phyloP scores from a whole-genome alignment of 2,329 filamentous ascomycete species.

The Phaeophleospora eucalypticola region DNA sequence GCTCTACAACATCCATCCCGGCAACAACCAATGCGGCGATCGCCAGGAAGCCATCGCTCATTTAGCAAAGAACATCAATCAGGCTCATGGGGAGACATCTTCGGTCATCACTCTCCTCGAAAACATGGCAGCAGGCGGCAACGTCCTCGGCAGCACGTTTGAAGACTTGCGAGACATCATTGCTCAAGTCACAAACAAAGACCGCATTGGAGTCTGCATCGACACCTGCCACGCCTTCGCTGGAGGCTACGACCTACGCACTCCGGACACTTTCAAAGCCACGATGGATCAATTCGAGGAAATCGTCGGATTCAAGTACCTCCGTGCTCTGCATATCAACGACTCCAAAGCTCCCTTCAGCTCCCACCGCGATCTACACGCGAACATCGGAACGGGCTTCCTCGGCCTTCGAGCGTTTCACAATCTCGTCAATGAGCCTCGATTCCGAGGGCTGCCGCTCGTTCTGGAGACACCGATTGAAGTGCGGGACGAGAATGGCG shows the following conservation, averaged over 20 bases:
- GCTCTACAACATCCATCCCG: constrained; percentile 98
- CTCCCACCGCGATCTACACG: constrained; percentile 83
- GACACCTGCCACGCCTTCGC: constrained; percentile 97
- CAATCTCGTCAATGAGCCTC: constrained; percentile 76
- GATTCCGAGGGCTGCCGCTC: constrained; percentile 78
- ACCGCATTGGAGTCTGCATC: constrained; percentile 84
- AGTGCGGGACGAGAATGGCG: constrained; percentile 60
- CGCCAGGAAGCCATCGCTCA: constrained; percentile 68
- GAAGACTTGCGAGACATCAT: constrained; percentile 86
- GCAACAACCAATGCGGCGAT: constrained; percentile 61
- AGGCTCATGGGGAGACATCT: constrained; percentile 62
- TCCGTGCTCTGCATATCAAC: constrained; percentile 86
- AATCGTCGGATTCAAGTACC: constrained; percentile 71
- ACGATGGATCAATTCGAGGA: constrained; percentile 75
- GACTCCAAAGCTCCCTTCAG: constrained; percentile 87
- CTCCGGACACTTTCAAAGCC: constrained; percentile 65
- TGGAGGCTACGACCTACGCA: constrained; percentile 83
- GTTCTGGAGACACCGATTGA: constrained; percentile 96
- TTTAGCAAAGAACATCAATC: constrained; percentile 78
- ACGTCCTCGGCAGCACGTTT: constrained; percentile 79
- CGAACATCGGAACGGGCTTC: constrained; percentile 94
- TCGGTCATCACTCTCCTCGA: constrained; percentile 87
- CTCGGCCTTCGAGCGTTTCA: constrained; percentile 87
- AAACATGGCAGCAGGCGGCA: constrained; percentile 90
- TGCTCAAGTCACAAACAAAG: constrained; percentile 70